Conservation (phyloP, 208 protist genomes). For the Entamoeba histolytica region DNA sequence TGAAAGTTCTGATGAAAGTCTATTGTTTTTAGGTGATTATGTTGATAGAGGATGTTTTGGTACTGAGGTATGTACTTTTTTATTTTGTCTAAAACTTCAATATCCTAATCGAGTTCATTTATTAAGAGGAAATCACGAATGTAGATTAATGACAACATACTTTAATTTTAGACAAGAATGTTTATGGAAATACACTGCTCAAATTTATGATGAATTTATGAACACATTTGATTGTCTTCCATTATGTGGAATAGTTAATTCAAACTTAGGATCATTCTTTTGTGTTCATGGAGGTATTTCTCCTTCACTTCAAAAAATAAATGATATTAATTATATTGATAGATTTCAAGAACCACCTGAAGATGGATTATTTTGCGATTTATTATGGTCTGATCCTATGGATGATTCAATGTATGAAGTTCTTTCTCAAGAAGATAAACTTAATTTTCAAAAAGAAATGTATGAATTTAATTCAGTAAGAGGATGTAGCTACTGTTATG, state of each 20-base stretch:
- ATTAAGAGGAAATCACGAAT: conserved; percentile 21
- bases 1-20: conserved; percentile 56
- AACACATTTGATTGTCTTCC: conserved; percentile 16
- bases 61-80: conserved; percentile 73
- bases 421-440: not conserved
- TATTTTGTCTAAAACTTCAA: conserved; percentile 67
- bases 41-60: conserved; percentile 50
- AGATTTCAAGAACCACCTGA: conserved; percentile 1
- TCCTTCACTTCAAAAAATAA: not conserved
- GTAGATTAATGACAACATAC: conserved; percentile 7
- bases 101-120: conserved; percentile 9
- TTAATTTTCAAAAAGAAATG: not conserved
- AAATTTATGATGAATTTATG: conserved; percentile 3
- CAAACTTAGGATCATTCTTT: conserved; percentile 32
- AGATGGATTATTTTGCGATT: conserved; percentile 13
- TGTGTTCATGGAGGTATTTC: conserved; percentile 19
- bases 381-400: conserved; percentile 18
- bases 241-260: conserved; percentile 1
- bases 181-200: not conserved
- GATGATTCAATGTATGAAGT: not conserved
- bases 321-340: conserved; percentile 9
- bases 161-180: conserved; percentile 22
- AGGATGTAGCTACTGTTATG: not conserved
- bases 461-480: not conserved
- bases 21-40: conserved; percentile 19